Evolutionary conservation across 495 filamentous ascomycete genomes (phyloP).

Genomic region (Poronia punctata): DNA sequence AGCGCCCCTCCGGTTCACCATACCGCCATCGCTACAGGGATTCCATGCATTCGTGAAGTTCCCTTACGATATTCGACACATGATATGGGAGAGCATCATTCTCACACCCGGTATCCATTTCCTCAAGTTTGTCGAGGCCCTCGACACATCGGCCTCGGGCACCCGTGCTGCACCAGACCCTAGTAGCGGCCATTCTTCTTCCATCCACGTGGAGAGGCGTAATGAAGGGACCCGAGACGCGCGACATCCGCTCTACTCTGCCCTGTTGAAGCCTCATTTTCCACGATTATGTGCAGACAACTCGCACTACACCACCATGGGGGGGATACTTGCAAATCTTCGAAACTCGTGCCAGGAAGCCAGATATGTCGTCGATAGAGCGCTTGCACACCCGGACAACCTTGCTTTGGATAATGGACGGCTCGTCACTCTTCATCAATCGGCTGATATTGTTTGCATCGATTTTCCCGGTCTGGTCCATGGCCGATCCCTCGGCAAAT

Average conservation of each 20-base stretch:
- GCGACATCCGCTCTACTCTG: conserved; percentile 10
- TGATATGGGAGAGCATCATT: conserved; percentile 22
- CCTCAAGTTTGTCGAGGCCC: conserved; percentile 18
- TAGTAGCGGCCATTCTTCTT: conserved; percentile 3
- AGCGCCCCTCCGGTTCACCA: conserved; percentile 6
- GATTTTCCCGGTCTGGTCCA: conserved; percentile 19
- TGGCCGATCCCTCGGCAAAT: conserved; percentile 12
- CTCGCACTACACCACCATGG: conserved; percentile 21
- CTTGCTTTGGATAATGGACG: conserved; percentile 18
- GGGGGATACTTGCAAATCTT: conserved; percentile 17
- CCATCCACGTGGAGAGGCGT: background rate
- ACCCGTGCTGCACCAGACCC: background rate
- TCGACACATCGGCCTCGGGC: background rate
- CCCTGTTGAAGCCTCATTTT: conserved; percentile 15
- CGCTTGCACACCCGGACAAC: conserved; percentile 15
- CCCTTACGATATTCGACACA: conserved; percentile 21
- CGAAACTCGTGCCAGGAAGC: conserved; percentile 18
- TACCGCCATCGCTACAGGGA: conserved; percentile 10
- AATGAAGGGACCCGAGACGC: background rate
- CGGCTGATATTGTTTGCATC: conserved; percentile 24
- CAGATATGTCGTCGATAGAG: conserved; percentile 9
- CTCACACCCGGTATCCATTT: conserved; percentile 26
- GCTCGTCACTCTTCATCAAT: conserved; percentile 17
- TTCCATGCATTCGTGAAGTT: conserved; percentile 18
- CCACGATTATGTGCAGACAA: conserved; percentile 15